Percentiles rank a stretch among this genome's conserved stretches.
Evolutionary conservation across 2,329 filamentous ascomycete species (phyloP).

Genomic region (Fusarium marasasianum): DNA sequence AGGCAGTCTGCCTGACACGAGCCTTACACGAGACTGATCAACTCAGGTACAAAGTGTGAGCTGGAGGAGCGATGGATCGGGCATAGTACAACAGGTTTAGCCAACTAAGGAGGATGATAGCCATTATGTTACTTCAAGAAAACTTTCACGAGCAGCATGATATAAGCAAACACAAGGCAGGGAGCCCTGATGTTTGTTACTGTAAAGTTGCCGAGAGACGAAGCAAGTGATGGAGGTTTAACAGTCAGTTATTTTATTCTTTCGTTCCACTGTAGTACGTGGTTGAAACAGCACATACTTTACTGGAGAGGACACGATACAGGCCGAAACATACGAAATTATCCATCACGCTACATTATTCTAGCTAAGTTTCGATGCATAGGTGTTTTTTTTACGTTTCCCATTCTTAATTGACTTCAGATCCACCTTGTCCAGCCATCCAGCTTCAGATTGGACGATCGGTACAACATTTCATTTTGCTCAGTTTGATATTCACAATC

Average conservation of each 20-base stretch:
- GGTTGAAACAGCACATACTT: fast-evolving
- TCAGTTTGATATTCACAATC: fast-evolving
- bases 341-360: too few relatives aligned
- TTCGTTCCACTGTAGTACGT: not conserved
- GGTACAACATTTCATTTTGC: fast-evolving
- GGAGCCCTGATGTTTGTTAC: not conserved
- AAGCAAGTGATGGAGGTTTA: too few relatives aligned
- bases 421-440: not conserved
- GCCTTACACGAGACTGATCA: not conserved
- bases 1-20: not conserved
- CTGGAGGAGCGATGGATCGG: not conserved
- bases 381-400: too few relatives aligned
- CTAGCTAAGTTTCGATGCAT: not conserved
- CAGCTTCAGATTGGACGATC: fast-evolving
- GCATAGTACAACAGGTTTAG: not conserved
- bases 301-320: not conserved
- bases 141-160: not conserved
- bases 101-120: not conserved
- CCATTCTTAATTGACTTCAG: too few relatives aligned
- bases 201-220: not conserved
- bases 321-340: too few relatives aligned
- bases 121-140: not conserved
- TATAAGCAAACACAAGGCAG: not conserved
- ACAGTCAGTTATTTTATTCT: too few relatives aligned
- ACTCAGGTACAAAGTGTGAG: not conserved